These are phyloP conservation scores for Hymenochaete sp. DNA, from an alignment of 1,284 basidiomycete genomes.

Conservation along the genomic window DNA sequence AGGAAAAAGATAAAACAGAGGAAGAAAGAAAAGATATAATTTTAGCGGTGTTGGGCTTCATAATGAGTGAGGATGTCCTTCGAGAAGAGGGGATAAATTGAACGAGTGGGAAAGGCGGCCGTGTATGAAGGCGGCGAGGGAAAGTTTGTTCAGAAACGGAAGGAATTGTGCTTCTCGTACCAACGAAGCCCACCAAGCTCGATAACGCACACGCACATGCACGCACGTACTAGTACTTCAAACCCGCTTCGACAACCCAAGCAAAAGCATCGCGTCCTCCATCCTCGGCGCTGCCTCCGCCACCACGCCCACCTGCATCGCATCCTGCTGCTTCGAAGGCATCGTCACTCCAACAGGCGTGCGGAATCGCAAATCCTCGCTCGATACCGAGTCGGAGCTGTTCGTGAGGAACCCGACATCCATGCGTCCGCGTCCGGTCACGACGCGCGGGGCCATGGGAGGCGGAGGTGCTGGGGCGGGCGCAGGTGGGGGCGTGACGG, in stretches of 20 bases:
- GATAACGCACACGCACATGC: no score
- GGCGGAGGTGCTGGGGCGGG: no score
- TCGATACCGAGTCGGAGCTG: no score
- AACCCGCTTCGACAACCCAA: conserved; percentile 60
- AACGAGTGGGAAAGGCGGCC: background rate
- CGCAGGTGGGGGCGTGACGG: conserved; percentile 58
- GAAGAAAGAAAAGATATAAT: background rate
- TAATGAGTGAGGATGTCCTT: no score
- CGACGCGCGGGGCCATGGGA: conserved; percentile 47
- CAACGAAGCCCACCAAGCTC: no score
- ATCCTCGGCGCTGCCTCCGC: conserved; percentile 25
- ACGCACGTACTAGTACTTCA: no score
- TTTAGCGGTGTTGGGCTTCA: background rate
- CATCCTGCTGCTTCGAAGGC: no score
- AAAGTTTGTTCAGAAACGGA: no score
- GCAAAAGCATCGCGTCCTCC: conserved; percentile 58
- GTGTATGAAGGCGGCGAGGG: background rate
- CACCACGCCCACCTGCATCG: conserved; percentile 8
- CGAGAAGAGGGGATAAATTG: background rate
- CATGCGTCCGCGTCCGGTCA: conserved; percentile 18
- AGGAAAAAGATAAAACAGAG: background rate
- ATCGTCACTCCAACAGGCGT: no score
- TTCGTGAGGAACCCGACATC: conserved; percentile 19
- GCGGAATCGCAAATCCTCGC: conserved; percentile 15
- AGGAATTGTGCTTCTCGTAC: no score